phyloP scores from a whole-genome alignment of 768 basidiomycete genomes.

The Tylopilus balloui region DNA sequence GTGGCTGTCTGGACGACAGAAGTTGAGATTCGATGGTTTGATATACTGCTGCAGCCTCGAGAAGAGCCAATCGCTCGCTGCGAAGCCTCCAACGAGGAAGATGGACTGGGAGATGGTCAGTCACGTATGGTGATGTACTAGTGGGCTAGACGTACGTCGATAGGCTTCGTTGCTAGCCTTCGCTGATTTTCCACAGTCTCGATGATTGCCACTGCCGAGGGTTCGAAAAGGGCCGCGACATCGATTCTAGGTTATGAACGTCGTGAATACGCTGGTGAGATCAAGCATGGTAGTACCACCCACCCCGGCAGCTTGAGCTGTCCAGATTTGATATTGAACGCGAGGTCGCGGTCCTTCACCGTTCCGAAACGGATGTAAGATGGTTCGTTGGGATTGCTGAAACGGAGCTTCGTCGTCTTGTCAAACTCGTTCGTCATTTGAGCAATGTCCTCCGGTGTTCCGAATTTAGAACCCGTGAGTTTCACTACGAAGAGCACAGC shows the following conservation, averaged over 20 bases:
- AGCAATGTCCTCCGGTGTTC: slow-evolving; percentile 36
- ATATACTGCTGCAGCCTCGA: slow-evolving; percentile 30
- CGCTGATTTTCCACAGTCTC: slow-evolving; percentile 24
- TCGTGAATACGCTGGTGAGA: not conserved
- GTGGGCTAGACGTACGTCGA: slow-evolving; percentile 19
- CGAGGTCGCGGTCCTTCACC: slow-evolving; percentile 37
- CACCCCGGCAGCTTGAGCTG: slow-evolving; percentile 42
- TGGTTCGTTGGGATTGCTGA: slow-evolving; percentile 35
- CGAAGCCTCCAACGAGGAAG: slow-evolving; percentile 44
- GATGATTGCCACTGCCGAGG: slow-evolving; percentile 21
- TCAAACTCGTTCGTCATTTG: slow-evolving; percentile 44
- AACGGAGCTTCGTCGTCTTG: slow-evolving; percentile 43
- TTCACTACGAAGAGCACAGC: slow-evolving; percentile 30
- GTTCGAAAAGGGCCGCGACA: slow-evolving; percentile 30
- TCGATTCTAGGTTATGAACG: slow-evolving; percentile 18
- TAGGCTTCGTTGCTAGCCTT: slow-evolving; percentile 15
- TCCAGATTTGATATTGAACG: slow-evolving; percentile 41
- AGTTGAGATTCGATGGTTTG: slow-evolving; percentile 32
- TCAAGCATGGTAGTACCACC: too few species aligned
- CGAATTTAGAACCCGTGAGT: slow-evolving; percentile 39
- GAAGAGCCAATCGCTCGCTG: slow-evolving; percentile 42
- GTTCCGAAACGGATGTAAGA: slow-evolving; percentile 48
- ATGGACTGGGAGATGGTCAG: slow-evolving; percentile 26
- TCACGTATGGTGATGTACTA: not conserved
- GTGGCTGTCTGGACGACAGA: slow-evolving; percentile 49